Evolutionary conservation across 1,284 basidiomycete species (phyloP).

Genomic region (Wallemia ichthyophaga): DNA sequence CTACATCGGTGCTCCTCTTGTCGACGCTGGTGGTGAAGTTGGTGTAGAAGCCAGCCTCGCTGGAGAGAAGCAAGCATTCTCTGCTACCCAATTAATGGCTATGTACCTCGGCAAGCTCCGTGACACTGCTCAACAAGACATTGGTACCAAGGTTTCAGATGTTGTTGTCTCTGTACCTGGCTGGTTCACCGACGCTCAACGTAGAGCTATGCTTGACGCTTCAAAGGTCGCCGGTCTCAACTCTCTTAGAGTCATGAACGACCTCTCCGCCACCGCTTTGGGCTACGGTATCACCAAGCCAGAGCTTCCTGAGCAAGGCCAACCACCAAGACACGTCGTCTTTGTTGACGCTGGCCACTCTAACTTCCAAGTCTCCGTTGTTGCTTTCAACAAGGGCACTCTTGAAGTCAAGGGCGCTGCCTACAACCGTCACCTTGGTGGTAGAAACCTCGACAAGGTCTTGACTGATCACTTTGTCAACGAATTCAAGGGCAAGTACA

Average conservation of each 20-base stretch:
- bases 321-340: constrained; percentile 50
- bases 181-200: constrained; percentile 76
- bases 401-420: constrained; percentile 55
- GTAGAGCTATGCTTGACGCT: constrained; percentile 59
- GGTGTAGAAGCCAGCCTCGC: constrained; percentile 42
- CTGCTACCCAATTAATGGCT: constrained; percentile 55
- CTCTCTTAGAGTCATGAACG: constrained; percentile 71
- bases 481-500: constrained; percentile 79
- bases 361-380: constrained; percentile 48
- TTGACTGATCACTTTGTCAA: constrained; percentile 57
- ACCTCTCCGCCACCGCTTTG: constrained; percentile 68
- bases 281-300: constrained; percentile 90
- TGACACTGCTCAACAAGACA: constrained; percentile 50
- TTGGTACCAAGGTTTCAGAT: constrained; percentile 56
- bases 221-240: constrained; percentile 63
- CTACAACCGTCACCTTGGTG: constrained; percentile 67
- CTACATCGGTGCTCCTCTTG: constrained; percentile 52
- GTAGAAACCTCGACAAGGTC: constrained; percentile 69
- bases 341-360: constrained; percentile 85
- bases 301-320: constrained; percentile 47
- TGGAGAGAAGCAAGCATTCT: constrained; percentile 43
- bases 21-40: constrained; percentile 48
- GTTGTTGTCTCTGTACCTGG: constrained; percentile 77
- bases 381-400: constrained; percentile 73
- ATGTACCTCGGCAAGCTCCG: constrained; percentile 65